These are phyloP conservation scores for Gentiana macrophylla DNA, from an alignment of 257 asterid genomes.

Conservation along the genomic window DNA sequence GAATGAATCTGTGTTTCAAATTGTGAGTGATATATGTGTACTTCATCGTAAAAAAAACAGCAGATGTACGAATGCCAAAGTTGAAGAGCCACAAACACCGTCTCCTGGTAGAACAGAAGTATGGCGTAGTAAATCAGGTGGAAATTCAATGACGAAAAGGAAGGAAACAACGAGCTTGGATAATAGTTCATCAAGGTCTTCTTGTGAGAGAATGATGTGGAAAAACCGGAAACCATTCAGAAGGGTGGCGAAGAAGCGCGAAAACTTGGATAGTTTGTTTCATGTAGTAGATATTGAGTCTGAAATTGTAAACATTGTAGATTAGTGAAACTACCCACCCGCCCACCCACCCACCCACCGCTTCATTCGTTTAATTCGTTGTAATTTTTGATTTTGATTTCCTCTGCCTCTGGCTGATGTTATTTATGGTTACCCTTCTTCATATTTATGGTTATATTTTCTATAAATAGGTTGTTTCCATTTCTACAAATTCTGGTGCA, in stretches of 20 bases:
- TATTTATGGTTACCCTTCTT: no score
- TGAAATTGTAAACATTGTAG: neutral
- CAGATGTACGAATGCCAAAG: conserved; percentile 43
- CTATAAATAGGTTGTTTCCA: no score
- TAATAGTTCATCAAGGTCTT: conserved; percentile 8
- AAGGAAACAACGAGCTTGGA: neutral
- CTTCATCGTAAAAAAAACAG: no score
- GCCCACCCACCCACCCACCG: conserved; percentile 7
- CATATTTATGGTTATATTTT: no score
- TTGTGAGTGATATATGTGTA: neutral
- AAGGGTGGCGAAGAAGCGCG: conserved; percentile 60
- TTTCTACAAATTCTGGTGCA: no score
- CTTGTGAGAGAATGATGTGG: conserved; percentile 48
- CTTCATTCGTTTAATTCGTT: conserved; percentile 40
- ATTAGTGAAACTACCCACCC: neutral
- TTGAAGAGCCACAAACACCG: conserved; percentile 85
- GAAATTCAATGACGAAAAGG: conserved; percentile 16
- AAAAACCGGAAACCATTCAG: conserved; percentile 55
- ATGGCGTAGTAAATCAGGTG: conserved; percentile 28
- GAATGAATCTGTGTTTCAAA: neutral
- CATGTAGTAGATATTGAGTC: conserved; percentile 20
- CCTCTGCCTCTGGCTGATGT: neutral
- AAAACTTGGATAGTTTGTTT: conserved; percentile 41
- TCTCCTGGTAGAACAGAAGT: conserved; percentile 44
- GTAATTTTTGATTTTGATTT: conserved; percentile 4